Evolutionary conservation across 176 grass and related monocot genomes (phyloP).

Genomic region (Lolium perenne): DNA sequence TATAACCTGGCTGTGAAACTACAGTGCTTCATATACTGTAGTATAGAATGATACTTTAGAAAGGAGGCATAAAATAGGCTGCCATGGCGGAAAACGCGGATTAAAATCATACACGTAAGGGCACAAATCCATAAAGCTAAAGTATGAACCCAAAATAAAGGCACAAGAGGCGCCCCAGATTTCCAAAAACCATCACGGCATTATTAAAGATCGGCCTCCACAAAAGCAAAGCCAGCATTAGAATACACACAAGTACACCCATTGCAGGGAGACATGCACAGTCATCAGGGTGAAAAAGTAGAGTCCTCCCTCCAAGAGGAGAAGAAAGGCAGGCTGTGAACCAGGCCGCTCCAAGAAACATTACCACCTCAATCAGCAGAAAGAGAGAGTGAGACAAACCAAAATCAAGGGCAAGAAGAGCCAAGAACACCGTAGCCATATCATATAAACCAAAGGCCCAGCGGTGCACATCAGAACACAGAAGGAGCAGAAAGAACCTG

Average conservation of each 20-base stretch:
- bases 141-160: conserved; percentile 38
- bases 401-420: conserved; percentile 42
- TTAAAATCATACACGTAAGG: conserved; percentile 24
- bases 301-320: background rate
- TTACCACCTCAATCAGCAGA: conserved; percentile 45
- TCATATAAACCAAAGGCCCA: conserved; percentile 39
- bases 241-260: conserved; percentile 50
- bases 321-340: conserved; percentile 43
- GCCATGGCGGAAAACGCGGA: conserved; percentile 12
- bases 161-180: background rate
- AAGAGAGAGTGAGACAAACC: conserved; percentile 46
- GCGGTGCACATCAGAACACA: conserved; percentile 35
- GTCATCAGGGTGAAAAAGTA: conserved; percentile 50
- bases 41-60: background rate
- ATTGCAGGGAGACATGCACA: conserved; percentile 41
- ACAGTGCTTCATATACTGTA: background rate
- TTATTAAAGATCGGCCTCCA: conserved; percentile 27
- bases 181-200: conserved; percentile 27
- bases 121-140: conserved; percentile 12
- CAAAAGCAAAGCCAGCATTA: conserved; percentile 52
- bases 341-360: conserved; percentile 48
- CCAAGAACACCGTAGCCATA: conserved; percentile 30
- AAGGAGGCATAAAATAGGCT: background rate
- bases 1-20: background rate
- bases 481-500: conserved; percentile 27